Base-by-base conservation (phyloP, 768 basidiomycete genomes). In the Lyophyllum semitale region DNA sequence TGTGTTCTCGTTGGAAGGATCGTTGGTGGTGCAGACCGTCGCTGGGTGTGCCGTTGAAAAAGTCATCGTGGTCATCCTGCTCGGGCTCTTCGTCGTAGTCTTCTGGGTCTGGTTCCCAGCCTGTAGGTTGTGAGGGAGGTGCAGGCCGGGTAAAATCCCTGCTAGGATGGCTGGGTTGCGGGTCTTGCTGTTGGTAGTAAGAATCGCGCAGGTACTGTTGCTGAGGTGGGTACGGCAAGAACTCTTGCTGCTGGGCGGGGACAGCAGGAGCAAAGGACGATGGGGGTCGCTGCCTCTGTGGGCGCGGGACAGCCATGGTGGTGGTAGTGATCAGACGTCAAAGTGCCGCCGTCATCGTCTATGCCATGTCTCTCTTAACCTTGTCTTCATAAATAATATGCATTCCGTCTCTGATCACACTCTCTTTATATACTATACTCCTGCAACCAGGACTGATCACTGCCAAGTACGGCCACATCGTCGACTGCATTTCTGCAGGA, bases 31-130 rank as follows among this genome's bases (percentile, higher is more conserved):
- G 27, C 3, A 56, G 58, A 0, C 55, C 51, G 22, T 43, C 51
- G 40, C 43, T 27, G 35, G 62, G 52, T 0, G 56, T 54, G n/a
- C 64, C 62, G n/a, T 56, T 62, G 55, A 60, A 66, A 53, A 66
- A 66, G 45, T 59, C 64, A 29, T 65, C 64, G 47, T 61, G 37
- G 52, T 65, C 62, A 56, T 64, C 60, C 5, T 59, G 43, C 37
- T 61, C 64, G 1, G 57, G 53, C 15, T 50, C 55, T 3, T 60
- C 62, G 42, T 58, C 64, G 29, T 53, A 48, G 23, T 60, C 62
- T 44, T 62, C 64, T 2, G 22, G 30, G 4, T 63, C 62, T 4
- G 50, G 52, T 11, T 58, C 62, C 59, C 60, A 63, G 7, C 41
- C 48, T 15, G 43, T 29, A 4, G 51, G 42, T 4, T 45, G 53